Conservation (phyloP, 345 rosid species). For the Noccaea caerulescens region DNA sequence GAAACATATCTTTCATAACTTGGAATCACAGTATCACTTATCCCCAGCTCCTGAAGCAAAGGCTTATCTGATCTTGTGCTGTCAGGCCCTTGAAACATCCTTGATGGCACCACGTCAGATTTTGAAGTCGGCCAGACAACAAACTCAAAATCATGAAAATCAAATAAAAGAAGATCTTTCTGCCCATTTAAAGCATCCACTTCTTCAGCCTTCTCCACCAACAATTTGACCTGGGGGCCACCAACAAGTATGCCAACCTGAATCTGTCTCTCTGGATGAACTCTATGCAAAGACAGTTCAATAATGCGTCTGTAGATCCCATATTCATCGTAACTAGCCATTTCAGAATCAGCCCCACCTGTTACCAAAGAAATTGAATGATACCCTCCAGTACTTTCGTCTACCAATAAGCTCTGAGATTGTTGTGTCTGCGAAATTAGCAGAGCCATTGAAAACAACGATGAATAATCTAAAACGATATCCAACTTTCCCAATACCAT, state of each 20-base stretch:
- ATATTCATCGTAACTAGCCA: constrained; percentile 47
- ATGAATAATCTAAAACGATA: constrained; percentile 55
- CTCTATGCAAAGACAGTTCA: constrained; percentile 52
- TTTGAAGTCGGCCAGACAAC: constrained; percentile 64
- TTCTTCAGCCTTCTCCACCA: constrained; percentile 48
- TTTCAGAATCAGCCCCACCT: constrained; percentile 45
- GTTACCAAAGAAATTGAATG: constrained; percentile 42
- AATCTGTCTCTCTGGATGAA: constrained; percentile 69
- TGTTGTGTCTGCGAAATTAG: constrained; percentile 60
- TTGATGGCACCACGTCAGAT: constrained; percentile 45
- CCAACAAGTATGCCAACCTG: constrained; percentile 69
- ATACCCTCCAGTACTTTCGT: constrained; percentile 39
- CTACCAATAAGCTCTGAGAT: constrained; percentile 50
- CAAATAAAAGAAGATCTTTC: constrained; percentile 60
- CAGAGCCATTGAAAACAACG: constrained; percentile 55
- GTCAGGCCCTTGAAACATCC: constrained; percentile 45
- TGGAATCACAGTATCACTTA: constrained; percentile 52
- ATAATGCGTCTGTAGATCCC: constrained; percentile 47
- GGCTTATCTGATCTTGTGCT: constrained; percentile 54
- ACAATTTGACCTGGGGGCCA: constrained; percentile 67
- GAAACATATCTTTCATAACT: constrained; percentile 64
- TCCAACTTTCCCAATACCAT: constrained; percentile 69
- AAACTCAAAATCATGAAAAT: constrained; percentile 68
- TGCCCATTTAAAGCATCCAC: constrained; percentile 39
- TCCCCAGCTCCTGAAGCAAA: constrained; percentile 53